Percentiles rank a stretch among this genome's conserved stretches.
phyloP scores from a whole-genome alignment of 2,329 filamentous ascomycete species.

The Ilyonectria destructans region DNA sequence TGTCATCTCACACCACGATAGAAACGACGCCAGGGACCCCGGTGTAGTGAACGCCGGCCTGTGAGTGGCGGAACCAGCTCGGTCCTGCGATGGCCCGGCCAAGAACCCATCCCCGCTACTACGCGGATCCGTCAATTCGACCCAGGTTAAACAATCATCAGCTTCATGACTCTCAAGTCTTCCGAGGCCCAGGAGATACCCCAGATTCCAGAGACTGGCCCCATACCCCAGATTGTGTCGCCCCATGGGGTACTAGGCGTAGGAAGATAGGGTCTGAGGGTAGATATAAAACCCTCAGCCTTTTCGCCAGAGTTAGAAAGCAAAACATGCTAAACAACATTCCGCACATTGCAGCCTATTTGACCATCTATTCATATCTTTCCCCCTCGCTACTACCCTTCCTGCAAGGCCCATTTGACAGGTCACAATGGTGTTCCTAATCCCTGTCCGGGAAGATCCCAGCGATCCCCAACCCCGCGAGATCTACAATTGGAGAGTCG shows the following conservation, averaged over 20 bases:
- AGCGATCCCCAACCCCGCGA: slow-evolving; percentile 22
- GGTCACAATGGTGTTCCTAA: slow-evolving; percentile 25
- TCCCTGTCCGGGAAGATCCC: slow-evolving; percentile 31
- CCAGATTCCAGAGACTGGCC: slow-evolving; percentile 1
- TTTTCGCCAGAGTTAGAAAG: background rate
- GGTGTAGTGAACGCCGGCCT: background rate
- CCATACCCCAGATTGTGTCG: slow-evolving; percentile 25
- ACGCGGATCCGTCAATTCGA: background rate
- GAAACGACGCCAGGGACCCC: background rate
- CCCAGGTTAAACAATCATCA: background rate
- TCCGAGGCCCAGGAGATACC: background rate
- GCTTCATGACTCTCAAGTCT: slow-evolving; percentile 1
- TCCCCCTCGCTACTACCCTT: background rate
- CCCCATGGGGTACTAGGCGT: slow-evolving; percentile 21
- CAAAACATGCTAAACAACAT: background rate
- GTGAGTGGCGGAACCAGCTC: slow-evolving; percentile 30
- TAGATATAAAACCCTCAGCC: slow-evolving; percentile 10
- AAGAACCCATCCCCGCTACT: background rate
- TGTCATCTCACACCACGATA: background rate
- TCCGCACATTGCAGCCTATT: background rate
- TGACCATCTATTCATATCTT: background rate
- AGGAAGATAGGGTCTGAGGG: background rate
- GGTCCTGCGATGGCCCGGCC: slow-evolving; percentile 5
- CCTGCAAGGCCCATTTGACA: background rate
- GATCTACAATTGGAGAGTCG: slow-evolving; percentile 34